Base-by-base conservation (phyloP, 2,329 filamentous ascomycete genomes). In the Aspergillus amoenus region DNA sequence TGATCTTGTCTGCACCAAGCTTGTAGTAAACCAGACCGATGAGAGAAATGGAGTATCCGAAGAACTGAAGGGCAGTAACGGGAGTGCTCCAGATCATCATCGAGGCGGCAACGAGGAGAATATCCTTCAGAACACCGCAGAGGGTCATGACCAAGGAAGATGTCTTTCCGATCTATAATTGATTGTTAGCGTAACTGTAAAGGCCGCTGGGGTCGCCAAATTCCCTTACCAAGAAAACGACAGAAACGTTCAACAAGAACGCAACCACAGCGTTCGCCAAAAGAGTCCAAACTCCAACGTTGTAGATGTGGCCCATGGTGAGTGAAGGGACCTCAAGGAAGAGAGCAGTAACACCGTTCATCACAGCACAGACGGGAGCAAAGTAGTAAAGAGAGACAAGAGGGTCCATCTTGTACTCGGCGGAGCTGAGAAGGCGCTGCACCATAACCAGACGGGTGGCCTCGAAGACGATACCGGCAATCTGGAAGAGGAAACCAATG, bases 341-440 rank as follows among this genome's bases (percentile, higher is more conserved):
- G 57, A 90, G 72, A 60, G 88, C 85, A 34, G 91, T 85, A 39
- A 88, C 65, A 55, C 88, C 79, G 77, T 95, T 95, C 86, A 92
- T 91, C 66, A 88, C 75, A 48, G 90, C 89, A 75, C 91, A 95
- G 48, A 91, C 87, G 5, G 91, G 91, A 0, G 91, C 91, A 70
- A 91, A 95, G 80, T 95, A 95, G 82, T 95, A 95, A 21, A 95
- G 83, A 32, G 89, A 91, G 60, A 94, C 90, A 37, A 96, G 82
- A 37, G 91, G 90, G 69, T 94, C 90, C 91, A 95, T 94, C 80
- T 90, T 91, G 78, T 89, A 88, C 70, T 91, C 89, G 50, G 88
- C 83, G 34, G 83, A 87, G 70, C 86, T 90, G 51, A 96, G 84
- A 66, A 96, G 81, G 59, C 88, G 86, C 77, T 95, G 88, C 56